Percentiles rank a stretch among this genome's conserved stretches.
Conservation (phyloP, 2,329 filamentous ascomycete species). For the Fusarium sp. region DNA sequence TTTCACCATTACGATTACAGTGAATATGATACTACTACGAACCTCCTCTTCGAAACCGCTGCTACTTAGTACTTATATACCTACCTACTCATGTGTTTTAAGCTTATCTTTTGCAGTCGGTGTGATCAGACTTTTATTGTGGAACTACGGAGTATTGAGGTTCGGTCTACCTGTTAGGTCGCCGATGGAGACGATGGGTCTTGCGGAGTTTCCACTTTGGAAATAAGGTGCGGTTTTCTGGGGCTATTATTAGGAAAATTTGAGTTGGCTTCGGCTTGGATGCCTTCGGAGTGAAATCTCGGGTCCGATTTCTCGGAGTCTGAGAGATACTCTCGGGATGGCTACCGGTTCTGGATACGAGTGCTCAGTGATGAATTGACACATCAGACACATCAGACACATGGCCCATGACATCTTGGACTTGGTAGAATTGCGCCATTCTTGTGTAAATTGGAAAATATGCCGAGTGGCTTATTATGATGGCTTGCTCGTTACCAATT, state of each 20-base stretch:
- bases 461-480: not conserved
- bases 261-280: not conserved
- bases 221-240: constrained; percentile 5
- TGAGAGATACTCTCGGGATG: not conserved
- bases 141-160: constrained; percentile 5
- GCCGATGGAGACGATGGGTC: constrained; percentile 24
- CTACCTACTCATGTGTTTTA: not conserved
- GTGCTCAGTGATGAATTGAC: not conserved
- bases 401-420: not conserved
- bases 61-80: not conserved
- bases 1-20: constrained; percentile 3
- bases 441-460: not conserved
- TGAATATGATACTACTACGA: not conserved
- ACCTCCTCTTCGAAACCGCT: too few relatives aligned
- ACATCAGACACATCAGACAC: not conserved
- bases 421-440: not conserved
- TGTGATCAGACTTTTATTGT: constrained; percentile 41
- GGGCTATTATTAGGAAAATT: not conserved
- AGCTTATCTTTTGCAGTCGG: constrained; percentile 24
- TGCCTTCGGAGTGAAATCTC: not conserved
- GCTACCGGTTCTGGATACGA: not conserved
- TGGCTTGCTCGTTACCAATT: too few relatives aligned
- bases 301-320: not conserved
- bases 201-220: constrained; percentile 25
- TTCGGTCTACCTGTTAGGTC: constrained; percentile 29